Conservation (phyloP, 768 basidiomycete species). For the Pleurotus cornucopiae region DNA sequence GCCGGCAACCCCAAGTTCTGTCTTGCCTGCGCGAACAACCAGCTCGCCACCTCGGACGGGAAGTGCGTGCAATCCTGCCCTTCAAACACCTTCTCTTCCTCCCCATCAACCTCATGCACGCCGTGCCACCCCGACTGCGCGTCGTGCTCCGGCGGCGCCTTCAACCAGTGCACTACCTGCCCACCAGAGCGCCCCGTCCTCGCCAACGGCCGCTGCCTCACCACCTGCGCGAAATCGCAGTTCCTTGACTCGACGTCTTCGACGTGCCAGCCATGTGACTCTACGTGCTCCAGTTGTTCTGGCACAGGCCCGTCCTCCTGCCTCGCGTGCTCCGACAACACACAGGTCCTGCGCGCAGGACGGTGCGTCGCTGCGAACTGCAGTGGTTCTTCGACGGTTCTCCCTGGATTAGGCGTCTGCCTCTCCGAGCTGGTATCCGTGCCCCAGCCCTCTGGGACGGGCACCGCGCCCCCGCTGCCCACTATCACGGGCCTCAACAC, state of each 20-base stretch:
- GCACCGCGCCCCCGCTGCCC: too few species aligned
- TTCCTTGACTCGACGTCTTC: constrained; percentile 64
- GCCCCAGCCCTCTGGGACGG: too few species aligned
- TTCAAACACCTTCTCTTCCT: constrained; percentile 51
- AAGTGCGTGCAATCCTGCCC: constrained; percentile 75
- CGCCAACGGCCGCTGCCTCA: constrained; percentile 68
- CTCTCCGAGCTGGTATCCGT: too few species aligned
- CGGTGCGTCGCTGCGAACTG: too few species aligned
- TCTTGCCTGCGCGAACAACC: too few species aligned
- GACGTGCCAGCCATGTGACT: constrained; percentile 64
- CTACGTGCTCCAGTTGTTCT: constrained; percentile 46
- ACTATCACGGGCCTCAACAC: too few species aligned
- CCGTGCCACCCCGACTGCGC: constrained; percentile 36
- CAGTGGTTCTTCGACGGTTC: too few species aligned
- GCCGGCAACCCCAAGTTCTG: constrained; percentile 27
- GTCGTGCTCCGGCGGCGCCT: constrained; percentile 66
- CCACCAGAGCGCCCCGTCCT: constrained; percentile 68
- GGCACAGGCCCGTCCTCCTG: too few species aligned
- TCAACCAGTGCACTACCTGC: constrained; percentile 76
- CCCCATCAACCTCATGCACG: constrained; percentile 43
- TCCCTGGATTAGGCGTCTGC: too few species aligned
- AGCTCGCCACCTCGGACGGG: constrained; percentile 29
- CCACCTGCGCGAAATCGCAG: constrained; percentile 65
- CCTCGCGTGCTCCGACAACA: too few species aligned
- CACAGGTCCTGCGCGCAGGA: too few species aligned